Evolutionary conservation across 2,329 filamentous ascomycete species (phyloP).

Genomic region (Calonectria crousiana): DNA sequence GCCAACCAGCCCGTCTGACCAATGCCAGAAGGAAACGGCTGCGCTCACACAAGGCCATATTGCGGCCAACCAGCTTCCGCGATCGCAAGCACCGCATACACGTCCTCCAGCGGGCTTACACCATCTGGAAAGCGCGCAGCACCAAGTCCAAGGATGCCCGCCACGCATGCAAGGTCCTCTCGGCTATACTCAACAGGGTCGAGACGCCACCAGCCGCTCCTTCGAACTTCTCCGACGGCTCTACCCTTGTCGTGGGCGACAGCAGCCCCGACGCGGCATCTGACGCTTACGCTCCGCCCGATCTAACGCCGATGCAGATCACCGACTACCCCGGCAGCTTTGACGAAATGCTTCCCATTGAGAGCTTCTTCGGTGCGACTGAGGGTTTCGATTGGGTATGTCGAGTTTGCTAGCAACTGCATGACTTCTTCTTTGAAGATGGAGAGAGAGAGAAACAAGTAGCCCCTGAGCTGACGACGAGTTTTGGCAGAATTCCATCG

Average conservation of each 20-base stretch:
- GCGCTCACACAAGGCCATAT: not conserved
- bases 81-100: conserved; percentile 51
- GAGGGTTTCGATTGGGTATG: conserved; percentile 57
- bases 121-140: conserved; percentile 57
- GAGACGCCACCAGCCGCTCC: conserved; percentile 33
- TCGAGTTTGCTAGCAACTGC: not conserved
- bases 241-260: conserved; percentile 18
- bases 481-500: conserved; percentile 40
- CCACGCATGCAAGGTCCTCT: conserved; percentile 57
- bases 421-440: not conserved
- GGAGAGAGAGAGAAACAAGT: not conserved
- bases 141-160: conserved; percentile 55
- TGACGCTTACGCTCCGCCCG: conserved; percentile 7
- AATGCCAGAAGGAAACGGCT: not conserved
- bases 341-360: conserved; percentile 51
- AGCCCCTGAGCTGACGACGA: not conserved
- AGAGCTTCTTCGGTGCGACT: conserved; percentile 50
- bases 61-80: conserved; percentile 30
- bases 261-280: conserved; percentile 4
- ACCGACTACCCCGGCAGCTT: conserved; percentile 42
- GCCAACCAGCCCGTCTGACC: not conserved
- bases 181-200: conserved; percentile 56
- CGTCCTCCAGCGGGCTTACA: conserved; percentile 54
- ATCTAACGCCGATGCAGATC: conserved; percentile 27
- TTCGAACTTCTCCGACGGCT: conserved; percentile 12